These are phyloP conservation scores for Arthroderma sp. DNA, from an alignment of 2,329 filamentous ascomycete genomes.

Conservation along the genomic window DNA sequence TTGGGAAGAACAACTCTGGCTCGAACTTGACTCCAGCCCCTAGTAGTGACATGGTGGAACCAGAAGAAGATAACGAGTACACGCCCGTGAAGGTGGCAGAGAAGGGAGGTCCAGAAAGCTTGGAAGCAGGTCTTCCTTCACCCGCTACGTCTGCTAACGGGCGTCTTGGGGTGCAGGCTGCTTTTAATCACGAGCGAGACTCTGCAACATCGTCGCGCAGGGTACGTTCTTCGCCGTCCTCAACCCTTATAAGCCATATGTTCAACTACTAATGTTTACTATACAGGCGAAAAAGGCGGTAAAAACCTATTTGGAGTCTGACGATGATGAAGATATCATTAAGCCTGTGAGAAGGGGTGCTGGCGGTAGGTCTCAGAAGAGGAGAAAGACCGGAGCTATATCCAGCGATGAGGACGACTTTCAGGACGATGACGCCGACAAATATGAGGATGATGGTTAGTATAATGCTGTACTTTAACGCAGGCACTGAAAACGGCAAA, in stretches of 20 bases:
- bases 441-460: slow-evolving; percentile 38
- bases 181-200: slow-evolving; percentile 28
- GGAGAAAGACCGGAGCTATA: slow-evolving; percentile 50
- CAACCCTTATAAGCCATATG: not conserved
- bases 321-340: slow-evolving; percentile 60
- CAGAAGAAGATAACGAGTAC: slow-evolving; percentile 47
- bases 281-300: slow-evolving; percentile 45
- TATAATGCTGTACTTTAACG: slow-evolving; percentile 6
- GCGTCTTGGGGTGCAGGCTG: slow-evolving; percentile 27
- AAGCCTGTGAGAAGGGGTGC: slow-evolving; percentile 40
- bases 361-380: slow-evolving; percentile 39
- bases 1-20: slow-evolving; percentile 10
- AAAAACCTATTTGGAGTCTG: slow-evolving; percentile 75
- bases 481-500: not conserved
- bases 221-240: slow-evolving; percentile 34
- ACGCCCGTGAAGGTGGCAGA: slow-evolving; percentile 19
- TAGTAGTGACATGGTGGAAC: slow-evolving; percentile 63
- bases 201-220: slow-evolving; percentile 68
- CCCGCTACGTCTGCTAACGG: slow-evolving; percentile 32
- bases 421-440: slow-evolving; percentile 43
- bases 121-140: slow-evolving; percentile 38
- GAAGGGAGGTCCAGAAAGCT: slow-evolving; percentile 36
- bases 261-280: not conserved
- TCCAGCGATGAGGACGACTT: slow-evolving; percentile 59
- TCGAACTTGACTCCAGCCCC: slow-evolving; percentile 57